Percentiles rank a stretch among this genome's conserved stretches.
Conservation (phyloP, 257 asterid genomes). For the Anisodus tanguticus region DNA sequence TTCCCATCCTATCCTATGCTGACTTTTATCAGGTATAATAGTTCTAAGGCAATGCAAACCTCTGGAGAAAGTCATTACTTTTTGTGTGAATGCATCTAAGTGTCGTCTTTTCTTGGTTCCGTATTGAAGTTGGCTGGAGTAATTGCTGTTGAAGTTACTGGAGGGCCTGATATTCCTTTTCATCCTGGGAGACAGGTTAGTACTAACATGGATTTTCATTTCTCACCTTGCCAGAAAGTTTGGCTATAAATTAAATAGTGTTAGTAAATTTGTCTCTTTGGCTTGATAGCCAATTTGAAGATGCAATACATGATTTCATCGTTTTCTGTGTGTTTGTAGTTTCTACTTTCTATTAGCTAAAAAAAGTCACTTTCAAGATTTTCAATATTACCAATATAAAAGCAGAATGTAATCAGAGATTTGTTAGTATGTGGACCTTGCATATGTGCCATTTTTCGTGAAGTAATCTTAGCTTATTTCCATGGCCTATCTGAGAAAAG, state of each 20-base stretch:
- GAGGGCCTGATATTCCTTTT: constrained; percentile 92
- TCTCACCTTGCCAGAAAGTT: not conserved
- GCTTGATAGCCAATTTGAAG: not conserved
- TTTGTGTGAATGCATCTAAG: not conserved
- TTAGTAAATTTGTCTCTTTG: not conserved
- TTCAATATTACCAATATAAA: not conserved
- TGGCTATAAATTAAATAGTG: not conserved
- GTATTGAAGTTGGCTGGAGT: constrained; percentile 73
- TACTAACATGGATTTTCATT: not conserved
- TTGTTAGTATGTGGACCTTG: not conserved
- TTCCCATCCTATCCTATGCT: constrained; percentile 65
- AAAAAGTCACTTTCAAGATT: not conserved
- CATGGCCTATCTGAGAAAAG: not conserved
- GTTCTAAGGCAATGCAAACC: no score
- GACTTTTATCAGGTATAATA: constrained; percentile 69
- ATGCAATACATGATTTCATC: not conserved
- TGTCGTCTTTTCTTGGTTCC: not conserved
- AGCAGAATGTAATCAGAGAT: not conserved
- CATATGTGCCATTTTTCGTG: not conserved
- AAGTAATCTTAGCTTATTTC: not conserved
- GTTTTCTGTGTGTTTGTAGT: not conserved
- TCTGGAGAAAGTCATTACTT: not conserved
- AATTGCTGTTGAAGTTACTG: constrained; percentile 92
- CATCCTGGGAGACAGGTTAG: constrained; percentile 81
- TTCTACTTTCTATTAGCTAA: not conserved